Percentiles rank a stretch among this genome's conserved stretches.
Evolutionary conservation across 805 yeast species (phyloP).

Genomic region (Kazachstania viticola): DNA sequence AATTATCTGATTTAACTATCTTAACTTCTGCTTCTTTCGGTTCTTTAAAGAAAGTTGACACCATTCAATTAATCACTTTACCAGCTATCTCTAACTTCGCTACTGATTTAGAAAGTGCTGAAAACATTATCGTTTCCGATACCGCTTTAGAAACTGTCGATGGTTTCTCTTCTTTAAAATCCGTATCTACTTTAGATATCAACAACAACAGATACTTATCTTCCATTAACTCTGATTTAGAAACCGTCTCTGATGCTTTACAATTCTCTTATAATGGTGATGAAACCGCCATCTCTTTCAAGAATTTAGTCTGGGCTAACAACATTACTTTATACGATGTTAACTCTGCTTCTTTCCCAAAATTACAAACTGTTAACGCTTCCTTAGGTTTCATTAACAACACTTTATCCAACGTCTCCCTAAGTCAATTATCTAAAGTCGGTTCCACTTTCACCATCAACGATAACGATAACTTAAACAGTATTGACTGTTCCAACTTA

Average conservation of each 20-base stretch:
- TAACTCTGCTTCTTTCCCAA: conserved; percentile 55
- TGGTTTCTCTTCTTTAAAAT: conserved; percentile 42
- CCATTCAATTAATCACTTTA: conserved; percentile 68
- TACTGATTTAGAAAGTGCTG: conserved; percentile 65
- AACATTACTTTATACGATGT: conserved; percentile 79
- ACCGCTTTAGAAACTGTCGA: conserved; percentile 57
- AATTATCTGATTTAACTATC: conserved; percentile 50
- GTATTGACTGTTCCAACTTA: conserved; percentile 58
- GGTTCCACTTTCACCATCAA: conserved; percentile 75
- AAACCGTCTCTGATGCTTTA: conserved; percentile 62
- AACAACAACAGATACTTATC: conserved; percentile 83
- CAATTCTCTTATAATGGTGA: conserved; percentile 81
- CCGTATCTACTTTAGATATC: conserved; percentile 53
- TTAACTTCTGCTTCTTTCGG: conserved; percentile 65
- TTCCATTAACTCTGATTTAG: conserved; percentile 58
- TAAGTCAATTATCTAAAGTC: conserved; percentile 44
- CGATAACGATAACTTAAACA: conserved; percentile 63
- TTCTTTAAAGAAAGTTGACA: conserved; percentile 67
- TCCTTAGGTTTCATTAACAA: conserved; percentile 73
- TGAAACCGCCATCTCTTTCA: conserved; percentile 55
- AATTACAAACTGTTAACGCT: conserved; percentile 63
- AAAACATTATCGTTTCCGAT: conserved; percentile 58
- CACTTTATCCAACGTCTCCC: conserved; percentile 44
- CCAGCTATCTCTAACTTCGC: conserved; percentile 66
- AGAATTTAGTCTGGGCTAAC: conserved; percentile 72